Evolutionary conservation across 257 asterid genomes (phyloP).

Genomic region (Penstemon barbatus): DNA sequence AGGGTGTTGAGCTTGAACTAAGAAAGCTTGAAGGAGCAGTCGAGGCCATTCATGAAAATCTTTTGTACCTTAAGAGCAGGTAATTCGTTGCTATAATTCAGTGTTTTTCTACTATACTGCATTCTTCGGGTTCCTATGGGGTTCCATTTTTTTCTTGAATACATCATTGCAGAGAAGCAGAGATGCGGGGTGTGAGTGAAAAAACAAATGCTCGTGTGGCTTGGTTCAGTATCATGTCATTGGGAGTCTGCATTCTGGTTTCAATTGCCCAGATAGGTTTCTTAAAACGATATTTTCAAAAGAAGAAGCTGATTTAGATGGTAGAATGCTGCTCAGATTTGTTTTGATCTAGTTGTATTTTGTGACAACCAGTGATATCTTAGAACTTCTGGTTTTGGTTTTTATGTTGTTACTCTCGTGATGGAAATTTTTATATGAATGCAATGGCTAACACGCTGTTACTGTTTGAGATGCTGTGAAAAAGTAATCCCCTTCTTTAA

Average conservation of each 20-base stretch:
- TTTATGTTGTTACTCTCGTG: slow-evolving; percentile 21
- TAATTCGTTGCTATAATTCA: slow-evolving; percentile 25
- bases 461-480: slow-evolving; percentile 8
- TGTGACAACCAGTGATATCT: slow-evolving; percentile 23
- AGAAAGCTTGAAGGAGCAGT: slow-evolving; percentile 92
- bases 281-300: slow-evolving; percentile 71
- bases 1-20: slow-evolving; percentile 92
- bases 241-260: slow-evolving; percentile 64
- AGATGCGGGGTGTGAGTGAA: slow-evolving; percentile 71
- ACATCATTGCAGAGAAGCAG: slow-evolving; percentile 62
- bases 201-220: slow-evolving; percentile 71
- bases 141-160: slow-evolving; percentile 13
- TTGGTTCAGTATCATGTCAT: slow-evolving; percentile 73
- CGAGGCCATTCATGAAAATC: slow-evolving; percentile 80
- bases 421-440: slow-evolving; percentile 14
- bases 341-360: slow-evolving; percentile 26
- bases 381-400: background rate
- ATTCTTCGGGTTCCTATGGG: slow-evolving; percentile 13
- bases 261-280: slow-evolving; percentile 58
- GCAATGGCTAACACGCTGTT: background rate
- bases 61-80: slow-evolving; percentile 75
- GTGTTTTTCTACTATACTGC: background rate
- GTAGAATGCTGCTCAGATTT: slow-evolving; percentile 14
- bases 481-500: no score
- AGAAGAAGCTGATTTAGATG: slow-evolving; percentile 81